A percentile compares a stretch with the other conserved stretches of the same genome.
phyloP scores from a whole-genome alignment of 31 red algal species.

The Endocladia muricata region DNA sequence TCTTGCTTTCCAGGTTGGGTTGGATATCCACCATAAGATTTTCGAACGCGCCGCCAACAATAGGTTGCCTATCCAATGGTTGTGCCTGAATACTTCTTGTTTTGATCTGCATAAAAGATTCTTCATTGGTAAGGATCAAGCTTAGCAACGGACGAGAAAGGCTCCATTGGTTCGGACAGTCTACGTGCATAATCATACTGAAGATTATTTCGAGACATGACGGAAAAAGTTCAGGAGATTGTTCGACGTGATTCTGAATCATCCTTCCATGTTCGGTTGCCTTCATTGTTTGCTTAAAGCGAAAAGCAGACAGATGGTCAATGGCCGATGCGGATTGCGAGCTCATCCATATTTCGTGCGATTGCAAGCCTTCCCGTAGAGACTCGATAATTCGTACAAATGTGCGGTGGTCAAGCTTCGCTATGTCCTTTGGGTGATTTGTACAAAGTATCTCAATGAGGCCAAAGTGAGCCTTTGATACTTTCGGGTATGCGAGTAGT shows the following conservation, averaged over 20 bases:
- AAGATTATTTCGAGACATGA: conserved; percentile 71
- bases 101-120: conserved; percentile 66
- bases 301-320: conserved; percentile 79
- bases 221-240: conserved; percentile 74
- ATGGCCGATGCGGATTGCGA: conserved; percentile 68
- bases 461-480: conserved; percentile 74
- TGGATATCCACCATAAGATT: conserved; percentile 76
- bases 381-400: conserved; percentile 67
- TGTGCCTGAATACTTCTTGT: conserved; percentile 59
- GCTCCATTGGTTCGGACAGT: conserved; percentile 91
- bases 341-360: conserved; percentile 85
- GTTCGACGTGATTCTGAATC: conserved; percentile 66
- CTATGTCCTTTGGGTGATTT: conserved; percentile 70
- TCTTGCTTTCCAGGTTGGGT: conserved; percentile 83
- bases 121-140: conserved; percentile 79
- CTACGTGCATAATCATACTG: conserved; percentile 73
- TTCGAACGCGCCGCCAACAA: conserved; percentile 68
- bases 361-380: conserved; percentile 83
- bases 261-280: conserved; percentile 42
- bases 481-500: conserved; percentile 83
- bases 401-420: conserved; percentile 49
- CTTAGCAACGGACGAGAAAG: conserved; percentile 82
- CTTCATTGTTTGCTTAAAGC: conserved; percentile 71
- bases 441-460: conserved; percentile 69
- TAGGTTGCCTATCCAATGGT: conserved; percentile 48